Percentiles rank a stretch among this genome's conserved stretches.
Conservation (phyloP, 2,329 filamentous ascomycete genomes). For the Samsoniella hepiali region DNA sequence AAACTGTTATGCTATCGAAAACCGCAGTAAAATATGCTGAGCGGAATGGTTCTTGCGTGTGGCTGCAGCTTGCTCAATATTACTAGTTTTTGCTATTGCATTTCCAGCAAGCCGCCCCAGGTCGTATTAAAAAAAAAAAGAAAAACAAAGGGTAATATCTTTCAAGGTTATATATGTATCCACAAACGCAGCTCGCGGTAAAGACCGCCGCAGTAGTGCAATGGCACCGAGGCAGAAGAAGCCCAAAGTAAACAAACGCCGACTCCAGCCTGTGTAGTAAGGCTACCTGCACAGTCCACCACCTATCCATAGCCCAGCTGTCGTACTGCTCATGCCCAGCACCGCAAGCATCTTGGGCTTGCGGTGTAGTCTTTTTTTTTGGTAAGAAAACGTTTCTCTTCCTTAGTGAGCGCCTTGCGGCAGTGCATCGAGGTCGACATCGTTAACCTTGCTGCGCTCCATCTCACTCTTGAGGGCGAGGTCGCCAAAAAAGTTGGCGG, state of each 20-base stretch:
- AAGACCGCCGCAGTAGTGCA: background rate
- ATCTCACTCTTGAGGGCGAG: slow-evolving; percentile 64
- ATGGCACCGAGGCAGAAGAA: background rate
- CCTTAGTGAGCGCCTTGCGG: slow-evolving; percentile 34
- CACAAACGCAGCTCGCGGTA: background rate
- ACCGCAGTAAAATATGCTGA: slow-evolving; percentile 14
- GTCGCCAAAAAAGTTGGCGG: slow-evolving; percentile 85
- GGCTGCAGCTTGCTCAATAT: background rate
- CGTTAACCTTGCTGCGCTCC: slow-evolving; percentile 48
- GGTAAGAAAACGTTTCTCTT: background rate
- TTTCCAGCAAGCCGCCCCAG: background rate
- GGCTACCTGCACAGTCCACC: background rate
- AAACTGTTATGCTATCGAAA: slow-evolving; percentile 16
- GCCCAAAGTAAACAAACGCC: slow-evolving; percentile 11
- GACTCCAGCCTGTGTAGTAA: slow-evolving; percentile 8
- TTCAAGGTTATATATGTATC: background rate
- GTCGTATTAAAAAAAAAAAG: background rate
- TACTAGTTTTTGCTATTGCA: background rate
- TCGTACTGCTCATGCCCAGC: background rate
- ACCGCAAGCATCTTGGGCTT: background rate
- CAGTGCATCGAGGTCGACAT: slow-evolving; percentile 54
- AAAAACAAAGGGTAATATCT: slow-evolving; percentile 2
- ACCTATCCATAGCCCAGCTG: background rate
- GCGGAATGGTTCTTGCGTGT: slow-evolving; percentile 12
- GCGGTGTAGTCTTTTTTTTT: background rate